Conservation (phyloP, 1,284 basidiomycete genomes). For the Tilletiopsis washingtonensis region DNA sequence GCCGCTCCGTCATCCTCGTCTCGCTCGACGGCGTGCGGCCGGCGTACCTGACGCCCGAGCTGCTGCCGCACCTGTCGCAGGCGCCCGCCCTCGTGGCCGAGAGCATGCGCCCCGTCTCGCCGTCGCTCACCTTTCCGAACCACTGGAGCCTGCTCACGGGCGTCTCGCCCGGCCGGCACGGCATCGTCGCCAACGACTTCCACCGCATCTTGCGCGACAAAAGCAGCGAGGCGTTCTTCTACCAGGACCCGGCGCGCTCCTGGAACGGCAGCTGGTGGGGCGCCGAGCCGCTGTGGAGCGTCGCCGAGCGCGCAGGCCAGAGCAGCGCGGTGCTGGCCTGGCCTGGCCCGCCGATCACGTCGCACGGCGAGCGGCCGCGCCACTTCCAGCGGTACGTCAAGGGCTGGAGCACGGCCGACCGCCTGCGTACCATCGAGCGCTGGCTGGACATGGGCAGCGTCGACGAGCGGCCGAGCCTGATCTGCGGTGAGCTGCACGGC, state of each 20-base stretch:
- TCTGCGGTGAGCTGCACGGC: slow-evolving; percentile 10
- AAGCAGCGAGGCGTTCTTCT: slow-evolving; percentile 20
- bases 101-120: slow-evolving; percentile 70
- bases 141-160: slow-evolving; percentile 51
- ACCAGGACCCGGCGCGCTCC: slow-evolving; percentile 17
- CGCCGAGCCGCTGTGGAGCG: slow-evolving; percentile 27
- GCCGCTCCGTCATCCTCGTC: slow-evolving; percentile 2
- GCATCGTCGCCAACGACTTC: slow-evolving; percentile 85
- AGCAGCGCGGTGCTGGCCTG: slow-evolving; percentile 25
- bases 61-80: not conserved
- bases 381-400: slow-evolving; percentile 27
- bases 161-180: slow-evolving; percentile 52
- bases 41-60: not conserved
- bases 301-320: slow-evolving; percentile 13
- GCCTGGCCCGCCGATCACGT: slow-evolving; percentile 30
- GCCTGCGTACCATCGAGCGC: slow-evolving; percentile 9
- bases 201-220: slow-evolving; percentile 38
- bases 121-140: slow-evolving; percentile 72
- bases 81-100: slow-evolving; percentile 1
- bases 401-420: slow-evolving; percentile 14
- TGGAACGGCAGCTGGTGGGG: slow-evolving; percentile 26
- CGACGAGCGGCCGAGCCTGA: slow-evolving; percentile 16
- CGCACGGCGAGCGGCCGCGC: slow-evolving; percentile 1
- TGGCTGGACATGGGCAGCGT: slow-evolving; percentile 24
- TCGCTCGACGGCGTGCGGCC: slow-evolving; percentile 8